phyloP scores from a whole-genome alignment of 768 basidiomycete genomes.

The Tylopilus subfusipes region DNA sequence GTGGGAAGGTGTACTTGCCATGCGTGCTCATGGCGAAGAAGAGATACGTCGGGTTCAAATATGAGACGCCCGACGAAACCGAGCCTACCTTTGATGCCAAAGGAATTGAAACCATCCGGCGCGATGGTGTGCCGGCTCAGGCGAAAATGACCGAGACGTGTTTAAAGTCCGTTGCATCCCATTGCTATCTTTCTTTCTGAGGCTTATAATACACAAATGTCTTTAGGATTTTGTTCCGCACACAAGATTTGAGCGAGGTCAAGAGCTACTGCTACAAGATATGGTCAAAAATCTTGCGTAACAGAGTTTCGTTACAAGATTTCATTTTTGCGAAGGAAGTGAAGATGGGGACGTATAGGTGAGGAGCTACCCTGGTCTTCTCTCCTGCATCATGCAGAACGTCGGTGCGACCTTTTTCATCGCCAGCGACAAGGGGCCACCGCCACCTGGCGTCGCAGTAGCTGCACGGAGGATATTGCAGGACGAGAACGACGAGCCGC shows the following conservation, averaged over 20 bases:
- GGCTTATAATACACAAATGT: neutral
- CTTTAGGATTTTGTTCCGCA: constrained; percentile 80
- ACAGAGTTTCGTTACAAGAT: constrained; percentile 81
- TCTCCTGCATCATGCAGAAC: neutral
- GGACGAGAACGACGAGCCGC: constrained; percentile 80
- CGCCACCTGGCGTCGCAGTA: constrained; percentile 89
- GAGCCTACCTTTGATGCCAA: constrained; percentile 91
- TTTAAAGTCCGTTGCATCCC: constrained; percentile 59
- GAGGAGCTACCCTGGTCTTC: neutral
- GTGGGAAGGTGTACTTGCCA: constrained; percentile 80
- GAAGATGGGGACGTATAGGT: constrained; percentile 91
- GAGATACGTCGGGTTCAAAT: constrained; percentile 96
- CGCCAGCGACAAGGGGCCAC: constrained; percentile 72
- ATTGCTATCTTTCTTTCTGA: neutral
- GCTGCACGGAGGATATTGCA: constrained; percentile 69
- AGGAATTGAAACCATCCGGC: constrained; percentile 93
- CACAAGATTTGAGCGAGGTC: constrained; percentile 83
- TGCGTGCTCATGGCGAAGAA: constrained; percentile 98
- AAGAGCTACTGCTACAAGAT: constrained; percentile 84
- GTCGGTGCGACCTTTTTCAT: neutral
- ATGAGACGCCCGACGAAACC: constrained; percentile 74
- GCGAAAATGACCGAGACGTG: constrained; percentile 90
- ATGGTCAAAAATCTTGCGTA: constrained; percentile 82
- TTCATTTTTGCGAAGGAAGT: constrained; percentile 96
- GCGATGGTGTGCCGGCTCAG: constrained; percentile 89